phyloP scores from a whole-genome alignment of 106 monocot genomes.

The Dendrobium officinale region DNA sequence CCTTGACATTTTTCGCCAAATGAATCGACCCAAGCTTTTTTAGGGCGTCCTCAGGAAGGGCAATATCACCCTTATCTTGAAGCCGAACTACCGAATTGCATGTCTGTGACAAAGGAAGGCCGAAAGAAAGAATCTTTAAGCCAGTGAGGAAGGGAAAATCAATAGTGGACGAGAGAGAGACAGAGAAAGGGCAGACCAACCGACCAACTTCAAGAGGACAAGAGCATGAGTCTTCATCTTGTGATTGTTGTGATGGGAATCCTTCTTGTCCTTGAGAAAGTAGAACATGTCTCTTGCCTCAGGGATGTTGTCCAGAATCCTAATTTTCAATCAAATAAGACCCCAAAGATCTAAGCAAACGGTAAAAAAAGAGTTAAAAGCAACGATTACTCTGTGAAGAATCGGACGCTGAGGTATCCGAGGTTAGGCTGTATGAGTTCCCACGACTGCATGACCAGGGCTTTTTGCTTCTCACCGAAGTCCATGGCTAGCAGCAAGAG shows the following conservation, averaged over 20 bases:
- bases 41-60: neutral
- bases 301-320: neutral
- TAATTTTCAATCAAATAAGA: neutral
- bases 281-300: constrained; percentile 1
- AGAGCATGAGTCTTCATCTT: constrained; percentile 1
- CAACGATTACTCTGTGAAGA: neutral
- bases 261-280: neutral
- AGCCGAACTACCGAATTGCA: neutral
- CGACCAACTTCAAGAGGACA: neutral
- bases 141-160: neutral
- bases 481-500: neutral
- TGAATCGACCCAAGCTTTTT: neutral
- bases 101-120: neutral
- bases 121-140: neutral
- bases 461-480: neutral
- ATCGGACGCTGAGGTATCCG: neutral
- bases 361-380: neutral
- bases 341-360: neutral
- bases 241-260: neutral
- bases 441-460: neutral
- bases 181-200: neutral
- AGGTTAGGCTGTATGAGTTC: constrained; percentile 3
- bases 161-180: neutral
- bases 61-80: neutral
- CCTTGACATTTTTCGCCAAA: neutral